A percentile compares a stretch with the other conserved stretches of the same genome.
phyloP scores from a whole-genome alignment of 768 basidiomycete genomes.

The Pulveroboletus sp. region DNA sequence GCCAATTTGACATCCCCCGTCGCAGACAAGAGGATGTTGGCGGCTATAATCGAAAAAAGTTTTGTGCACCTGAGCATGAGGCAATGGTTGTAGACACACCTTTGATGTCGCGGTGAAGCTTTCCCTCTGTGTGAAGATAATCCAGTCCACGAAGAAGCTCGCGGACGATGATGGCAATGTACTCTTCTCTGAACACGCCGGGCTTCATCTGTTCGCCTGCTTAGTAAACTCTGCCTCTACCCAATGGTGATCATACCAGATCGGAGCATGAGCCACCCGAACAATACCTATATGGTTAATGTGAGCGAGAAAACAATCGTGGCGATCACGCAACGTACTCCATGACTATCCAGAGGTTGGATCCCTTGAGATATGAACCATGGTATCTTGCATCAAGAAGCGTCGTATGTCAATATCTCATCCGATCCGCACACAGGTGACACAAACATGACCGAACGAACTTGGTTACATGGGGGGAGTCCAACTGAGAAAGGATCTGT shows the following conservation, averaged over 20 bases:
- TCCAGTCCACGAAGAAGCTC: slow-evolving; percentile 92
- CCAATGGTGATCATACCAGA: slow-evolving; percentile 54
- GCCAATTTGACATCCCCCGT: slow-evolving; percentile 96
- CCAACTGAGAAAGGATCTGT: slow-evolving; percentile 93
- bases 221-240: slow-evolving; percentile 8
- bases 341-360: slow-evolving; percentile 99
- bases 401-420: slow-evolving; percentile 30
- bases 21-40: slow-evolving; percentile 90
- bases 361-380: slow-evolving; percentile 93
- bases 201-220: slow-evolving; percentile 81
- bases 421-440: slow-evolving; percentile 26
- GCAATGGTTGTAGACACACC: slow-evolving; percentile 44
- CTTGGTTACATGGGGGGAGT: slow-evolving; percentile 96
- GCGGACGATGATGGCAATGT: slow-evolving; percentile 94
- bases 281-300: slow-evolving; percentile 67
- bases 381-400: slow-evolving; percentile 66
- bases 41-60: slow-evolving; percentile 49
- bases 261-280: slow-evolving; percentile 98
- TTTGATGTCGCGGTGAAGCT: slow-evolving; percentile 99
- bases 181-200: slow-evolving; percentile 96
- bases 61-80: not conserved
- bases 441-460: slow-evolving; percentile 42
- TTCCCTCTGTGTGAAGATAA: slow-evolving; percentile 94
- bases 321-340: slow-evolving; percentile 52
- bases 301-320: slow-evolving; percentile 8